phyloP scores from a whole-genome alignment of 768 basidiomycete species.

The Xerocomellus chrysenteron region DNA sequence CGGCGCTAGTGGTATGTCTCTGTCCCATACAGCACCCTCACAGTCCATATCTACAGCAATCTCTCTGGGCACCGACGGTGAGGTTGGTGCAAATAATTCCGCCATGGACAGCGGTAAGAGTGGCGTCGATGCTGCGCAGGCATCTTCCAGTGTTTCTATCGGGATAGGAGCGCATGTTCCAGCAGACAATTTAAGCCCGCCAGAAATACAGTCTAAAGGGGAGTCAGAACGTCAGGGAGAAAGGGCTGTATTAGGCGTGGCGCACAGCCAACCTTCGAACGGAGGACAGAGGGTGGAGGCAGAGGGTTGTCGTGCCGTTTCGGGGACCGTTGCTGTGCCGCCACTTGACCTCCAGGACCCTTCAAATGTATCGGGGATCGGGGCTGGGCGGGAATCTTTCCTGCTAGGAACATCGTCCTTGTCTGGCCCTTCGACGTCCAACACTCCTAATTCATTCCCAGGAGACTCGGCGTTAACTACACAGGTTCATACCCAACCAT shows the following conservation, averaged over 20 bases:
- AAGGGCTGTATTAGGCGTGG: conserved; percentile 17
- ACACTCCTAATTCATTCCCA: conserved; percentile 4
- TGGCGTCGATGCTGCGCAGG: neutral
- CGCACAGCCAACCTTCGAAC: conserved; percentile 20
- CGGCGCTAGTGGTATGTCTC: neutral
- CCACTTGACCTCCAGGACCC: conserved; percentile 15
- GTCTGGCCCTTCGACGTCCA: conserved; percentile 7
- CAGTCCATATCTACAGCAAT: conserved; percentile 13
- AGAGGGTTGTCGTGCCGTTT: conserved; percentile 23
- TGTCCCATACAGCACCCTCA: neutral
- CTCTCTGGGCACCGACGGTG: neutral
- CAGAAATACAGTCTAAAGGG: conserved; percentile 4
- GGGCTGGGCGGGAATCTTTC: conserved; percentile 5
- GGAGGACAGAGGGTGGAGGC: conserved; percentile 18
- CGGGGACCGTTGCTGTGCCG: conserved; percentile 21
- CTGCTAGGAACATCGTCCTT: conserved; percentile 16
- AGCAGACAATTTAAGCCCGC: neutral
- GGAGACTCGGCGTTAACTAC: conserved; percentile 1
- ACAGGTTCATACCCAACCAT: conserved; percentile 1
- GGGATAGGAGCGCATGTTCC: conserved; percentile 1
- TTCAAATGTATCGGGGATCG: conserved; percentile 24
- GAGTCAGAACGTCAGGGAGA: conserved; percentile 4
- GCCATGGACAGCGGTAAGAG: conserved; percentile 7
- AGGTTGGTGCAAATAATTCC: neutral
- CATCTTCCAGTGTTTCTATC: conserved; percentile 4